Percentiles rank a stretch among this genome's conserved stretches.
Evolutionary conservation across 768 basidiomycete species (phyloP).

Genomic region (Plicaturopsis crispa): DNA sequence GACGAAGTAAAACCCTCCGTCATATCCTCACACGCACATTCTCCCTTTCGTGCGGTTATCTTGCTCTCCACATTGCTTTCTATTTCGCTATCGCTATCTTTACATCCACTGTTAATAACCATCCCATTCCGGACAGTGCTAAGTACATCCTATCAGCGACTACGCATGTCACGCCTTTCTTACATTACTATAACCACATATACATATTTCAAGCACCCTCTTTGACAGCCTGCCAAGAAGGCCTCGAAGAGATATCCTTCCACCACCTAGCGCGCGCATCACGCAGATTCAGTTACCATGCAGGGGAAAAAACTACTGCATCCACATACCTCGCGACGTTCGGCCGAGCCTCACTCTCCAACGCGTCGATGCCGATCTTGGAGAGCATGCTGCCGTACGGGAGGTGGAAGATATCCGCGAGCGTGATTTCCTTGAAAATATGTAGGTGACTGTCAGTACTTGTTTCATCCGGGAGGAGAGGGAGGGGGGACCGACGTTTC

Average conservation of each 20-base stretch:
- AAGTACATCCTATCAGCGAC: too few species aligned
- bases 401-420: slow-evolving; percentile 54
- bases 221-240: slow-evolving; percentile 43
- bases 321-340: slow-evolving; percentile 34
- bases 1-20: too few species aligned
- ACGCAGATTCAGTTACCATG: background rate
- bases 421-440: too few species aligned
- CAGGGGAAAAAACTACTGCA: background rate
- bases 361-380: slow-evolving; percentile 16
- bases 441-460: slow-evolving; percentile 16
- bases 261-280: slow-evolving; percentile 34
- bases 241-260: slow-evolving; percentile 34
- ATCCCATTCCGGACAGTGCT: too few species aligned
- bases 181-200: too few species aligned
- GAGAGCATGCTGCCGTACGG: slow-evolving; percentile 30
- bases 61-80: too few species aligned
- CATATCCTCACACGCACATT: too few species aligned
- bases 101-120: too few species aligned
- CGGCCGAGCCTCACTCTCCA: slow-evolving; percentile 25
- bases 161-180: too few species aligned
- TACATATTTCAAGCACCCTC: slow-evolving; percentile 19
- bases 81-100: too few species aligned
- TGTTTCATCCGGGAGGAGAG: background rate
- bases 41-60: too few species aligned
- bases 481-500: slow-evolving; percentile 19